Percentiles rank a stretch among this genome's conserved stretches.
These are phyloP conservation scores for Claviceps quebecensis DNA, from an alignment of 2,329 filamentous ascomycete genomes.

Conservation along the genomic window DNA sequence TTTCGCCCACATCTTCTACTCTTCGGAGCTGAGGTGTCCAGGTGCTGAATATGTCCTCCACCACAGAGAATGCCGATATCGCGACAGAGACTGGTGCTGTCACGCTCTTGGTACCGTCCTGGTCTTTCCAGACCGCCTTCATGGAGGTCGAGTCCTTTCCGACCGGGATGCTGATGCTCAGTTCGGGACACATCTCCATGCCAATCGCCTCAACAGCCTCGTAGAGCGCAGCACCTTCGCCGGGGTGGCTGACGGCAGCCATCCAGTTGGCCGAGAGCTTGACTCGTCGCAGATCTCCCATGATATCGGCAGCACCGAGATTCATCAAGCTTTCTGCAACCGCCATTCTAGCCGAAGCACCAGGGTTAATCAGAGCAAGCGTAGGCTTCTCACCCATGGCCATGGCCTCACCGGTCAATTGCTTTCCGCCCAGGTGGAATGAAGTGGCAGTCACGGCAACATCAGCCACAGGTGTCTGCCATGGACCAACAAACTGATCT, in stretches of 20 bases:
- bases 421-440: conserved; percentile 49
- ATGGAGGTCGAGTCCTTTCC: conserved; percentile 98
- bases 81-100: conserved; percentile 85
- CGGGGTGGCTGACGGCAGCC: conserved; percentile 86
- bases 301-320: conserved; percentile 60
- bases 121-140: conserved; percentile 90
- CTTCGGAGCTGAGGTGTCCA: conserved; percentile 87
- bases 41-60: conserved; percentile 68
- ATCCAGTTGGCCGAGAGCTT: conserved; percentile 97
- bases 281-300: conserved; percentile 62
- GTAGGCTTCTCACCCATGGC: conserved; percentile 89
- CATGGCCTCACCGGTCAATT: conserved; percentile 86
- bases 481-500: conserved; percentile 93
- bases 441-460: conserved; percentile 84
- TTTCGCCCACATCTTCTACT: conserved; percentile 77
- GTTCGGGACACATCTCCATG: conserved; percentile 75
- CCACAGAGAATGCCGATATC: conserved; percentile 79
- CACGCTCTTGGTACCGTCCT: conserved; percentile 61
- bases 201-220: conserved; percentile 89
- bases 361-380: conserved; percentile 76
- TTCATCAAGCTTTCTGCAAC: conserved; percentile 92
- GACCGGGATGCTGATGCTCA: conserved; percentile 89
- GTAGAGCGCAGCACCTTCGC: conserved; percentile 83
- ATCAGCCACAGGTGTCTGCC: conserved; percentile 89
- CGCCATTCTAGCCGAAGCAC: conserved; percentile 88